Evolutionary conservation across 352 stramenopile species (phyloP), one percentile per base, ranked within the genome.

Genomic region (Elongisporangium prolatum): DNA sequence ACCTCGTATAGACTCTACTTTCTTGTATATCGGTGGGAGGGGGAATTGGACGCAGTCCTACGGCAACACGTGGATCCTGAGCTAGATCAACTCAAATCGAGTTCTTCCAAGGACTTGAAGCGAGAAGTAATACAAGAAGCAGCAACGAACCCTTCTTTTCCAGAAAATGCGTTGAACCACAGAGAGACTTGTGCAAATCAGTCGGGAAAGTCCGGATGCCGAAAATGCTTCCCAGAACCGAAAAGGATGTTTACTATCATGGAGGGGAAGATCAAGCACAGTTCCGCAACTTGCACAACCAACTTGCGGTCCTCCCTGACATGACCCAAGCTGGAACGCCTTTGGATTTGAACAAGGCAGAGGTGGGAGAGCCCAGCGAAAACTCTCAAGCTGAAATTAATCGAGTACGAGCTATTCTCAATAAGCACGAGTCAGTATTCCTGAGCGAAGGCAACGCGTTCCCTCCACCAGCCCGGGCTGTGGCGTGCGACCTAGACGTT

Each of bases 401-500:
- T 0, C 56, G n/a, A 2, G 14, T 66, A 4, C 53, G 54, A 0
- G 0, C 5, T 0, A 59, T 67, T 13, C 21, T 59, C 0, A 51
- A 13, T 0, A 11, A 21, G 0, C 60, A 59, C 25, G 21, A 34
- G 7, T 37, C 0, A 2, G 57, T 50, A 5, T 67, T 62, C 25
- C 24, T 59, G 1, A 40, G 55, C 0, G 21, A 61, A 14, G 49
- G 40, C 9, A 64, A 64, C 13, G 58, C 52, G 0, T 21, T 60
- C 0, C 54, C 60, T 4, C 16, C 50, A 0, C 55, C 60, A 1
- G 54, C 60, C 50, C 20, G 60, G 21, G 63, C 53, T 0, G 57
- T 69, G 1, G 48, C 59, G 0, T 65, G 63, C 14, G 57, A 69
- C 25, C 18, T 69, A 7, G 63, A 64, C 6, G 57, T 68, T 0